These are phyloP conservation scores for Maudiozyma serrabonitensis DNA, from an alignment of 805 yeast genomes.

Conservation along the genomic window DNA sequence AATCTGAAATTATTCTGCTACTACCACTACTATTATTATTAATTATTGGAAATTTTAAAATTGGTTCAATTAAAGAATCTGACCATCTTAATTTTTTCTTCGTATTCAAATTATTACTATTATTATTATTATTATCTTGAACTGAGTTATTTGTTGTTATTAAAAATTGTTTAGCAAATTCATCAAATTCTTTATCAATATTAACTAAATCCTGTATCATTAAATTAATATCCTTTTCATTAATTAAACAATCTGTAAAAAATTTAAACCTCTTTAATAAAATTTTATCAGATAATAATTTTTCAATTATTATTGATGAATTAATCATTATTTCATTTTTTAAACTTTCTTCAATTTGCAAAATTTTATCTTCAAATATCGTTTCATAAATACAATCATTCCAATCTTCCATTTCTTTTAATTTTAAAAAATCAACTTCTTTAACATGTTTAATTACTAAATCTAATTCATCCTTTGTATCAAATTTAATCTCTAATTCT, in stretches of 20 bases:
- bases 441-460: conserved; percentile 36
- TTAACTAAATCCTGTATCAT: conserved; percentile 25
- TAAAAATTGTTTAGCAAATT: conserved; percentile 20
- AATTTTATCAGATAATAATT: conserved; percentile 27
- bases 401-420: conserved; percentile 53
- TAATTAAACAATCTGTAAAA: conserved; percentile 15
- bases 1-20: neutral
- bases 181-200: conserved; percentile 31
- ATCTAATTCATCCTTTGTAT: conserved; percentile 43
- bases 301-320: conserved; percentile 48
- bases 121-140: neutral
- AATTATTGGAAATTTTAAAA: neutral
- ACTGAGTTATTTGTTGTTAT: neutral
- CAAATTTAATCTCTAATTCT: conserved; percentile 43
- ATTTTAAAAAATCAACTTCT: conserved; percentile 34
- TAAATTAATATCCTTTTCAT: conserved; percentile 10
- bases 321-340: conserved; percentile 47
- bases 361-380: conserved; percentile 34
- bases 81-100: conserved; percentile 5
- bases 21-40: neutral
- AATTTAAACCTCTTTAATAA: conserved; percentile 19
- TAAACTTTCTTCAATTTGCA: conserved; percentile 36
- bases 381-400: conserved; percentile 32
- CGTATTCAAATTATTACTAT: neutral
- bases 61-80: neutral